A percentile compares a stretch with the other conserved stretches of the same genome.
These are phyloP conservation scores for Macadamia tetraphylla DNA, from an alignment of 164 flowering plant species.

Conservation along the genomic window DNA sequence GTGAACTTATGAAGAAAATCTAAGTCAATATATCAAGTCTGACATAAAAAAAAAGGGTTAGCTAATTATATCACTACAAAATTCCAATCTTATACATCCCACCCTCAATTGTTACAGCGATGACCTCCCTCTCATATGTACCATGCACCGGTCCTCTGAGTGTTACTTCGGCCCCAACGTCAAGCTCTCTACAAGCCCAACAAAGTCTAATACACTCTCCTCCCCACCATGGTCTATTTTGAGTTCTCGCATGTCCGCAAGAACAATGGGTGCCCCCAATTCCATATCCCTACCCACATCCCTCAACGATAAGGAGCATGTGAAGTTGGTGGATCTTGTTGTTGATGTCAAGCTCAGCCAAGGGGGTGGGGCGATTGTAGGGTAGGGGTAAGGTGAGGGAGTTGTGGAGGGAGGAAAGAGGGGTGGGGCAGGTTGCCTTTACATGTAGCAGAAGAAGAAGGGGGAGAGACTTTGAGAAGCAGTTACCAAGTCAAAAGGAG, in stretches of 20 bases:
- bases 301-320: constrained; percentile 63
- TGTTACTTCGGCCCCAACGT: constrained; percentile 90
- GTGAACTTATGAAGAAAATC: no score
- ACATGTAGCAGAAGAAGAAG: no score
- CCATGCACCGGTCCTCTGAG: constrained; percentile 96
- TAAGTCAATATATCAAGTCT: no score
- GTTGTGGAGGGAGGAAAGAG: no score
- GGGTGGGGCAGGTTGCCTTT: no score
- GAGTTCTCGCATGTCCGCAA: constrained; percentile 80
- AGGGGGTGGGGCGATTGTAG: constrained; percentile 10
- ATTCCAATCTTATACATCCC: constrained; percentile 95
- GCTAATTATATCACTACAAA: constrained; percentile 60
- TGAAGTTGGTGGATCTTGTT: constrained; percentile 35
- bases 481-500: no score
- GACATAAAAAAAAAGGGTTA: no score
- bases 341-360: constrained; percentile 63
- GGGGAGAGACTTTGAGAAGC: no score
- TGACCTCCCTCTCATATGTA: constrained; percentile 87
- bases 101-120: constrained; percentile 84
- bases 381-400: no score
- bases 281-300: constrained; percentile 42
- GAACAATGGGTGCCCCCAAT: constrained; percentile 27
- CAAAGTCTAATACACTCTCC: constrained; percentile 77
- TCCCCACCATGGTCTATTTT: constrained; percentile 89
- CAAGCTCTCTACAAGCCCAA: constrained; percentile 20